These are phyloP conservation scores for Waltergamsia citrina DNA, from an alignment of 2,329 filamentous ascomycete species.

Conservation along the genomic window DNA sequence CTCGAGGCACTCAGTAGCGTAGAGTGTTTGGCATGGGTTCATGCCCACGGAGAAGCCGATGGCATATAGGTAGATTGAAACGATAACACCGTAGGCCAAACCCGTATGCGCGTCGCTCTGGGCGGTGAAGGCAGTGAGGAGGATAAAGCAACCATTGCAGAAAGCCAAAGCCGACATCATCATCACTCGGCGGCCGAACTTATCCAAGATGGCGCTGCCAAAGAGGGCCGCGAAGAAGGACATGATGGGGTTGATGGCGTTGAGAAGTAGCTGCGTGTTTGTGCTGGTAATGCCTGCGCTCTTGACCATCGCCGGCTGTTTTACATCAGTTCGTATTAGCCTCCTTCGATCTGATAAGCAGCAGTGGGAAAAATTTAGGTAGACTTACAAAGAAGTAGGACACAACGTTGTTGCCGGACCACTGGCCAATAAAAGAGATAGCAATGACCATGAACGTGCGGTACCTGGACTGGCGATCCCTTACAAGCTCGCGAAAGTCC, in stretches of 20 bases:
- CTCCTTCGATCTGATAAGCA: not conserved
- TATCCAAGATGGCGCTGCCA: conserved; percentile 46
- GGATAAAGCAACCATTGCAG: conserved; percentile 35
- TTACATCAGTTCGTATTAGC: not conserved
- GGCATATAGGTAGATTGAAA: conserved; percentile 27
- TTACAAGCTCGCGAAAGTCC: conserved; percentile 45
- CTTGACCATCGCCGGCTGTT: conserved; percentile 5
- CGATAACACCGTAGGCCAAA: conserved; percentile 28
- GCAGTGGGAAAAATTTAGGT: not conserved
- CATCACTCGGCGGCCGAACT: conserved; percentile 46
- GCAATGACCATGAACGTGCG: conserved; percentile 37
- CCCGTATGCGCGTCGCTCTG: conserved; percentile 16
- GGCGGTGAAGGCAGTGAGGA: conserved; percentile 36
- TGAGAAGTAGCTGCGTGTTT: conserved; percentile 37
- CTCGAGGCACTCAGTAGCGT: conserved; percentile 28
- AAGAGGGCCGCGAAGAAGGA: conserved; percentile 39
- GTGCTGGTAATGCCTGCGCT: conserved; percentile 38
- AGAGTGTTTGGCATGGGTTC: conserved; percentile 27
- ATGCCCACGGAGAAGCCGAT: conserved; percentile 26
- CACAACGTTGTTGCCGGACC: conserved; percentile 32
- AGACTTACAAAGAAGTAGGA: conserved; percentile 22
- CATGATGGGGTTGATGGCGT: conserved; percentile 43
- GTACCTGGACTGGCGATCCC: conserved; percentile 35
- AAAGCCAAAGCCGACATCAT: conserved; percentile 22
- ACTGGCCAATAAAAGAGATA: conserved; percentile 44